A percentile compares a stretch with the other conserved stretches of the same genome.
Conservation (phyloP, 2,329 filamentous ascomycete genomes). For the Boeremia lycopersici region DNA sequence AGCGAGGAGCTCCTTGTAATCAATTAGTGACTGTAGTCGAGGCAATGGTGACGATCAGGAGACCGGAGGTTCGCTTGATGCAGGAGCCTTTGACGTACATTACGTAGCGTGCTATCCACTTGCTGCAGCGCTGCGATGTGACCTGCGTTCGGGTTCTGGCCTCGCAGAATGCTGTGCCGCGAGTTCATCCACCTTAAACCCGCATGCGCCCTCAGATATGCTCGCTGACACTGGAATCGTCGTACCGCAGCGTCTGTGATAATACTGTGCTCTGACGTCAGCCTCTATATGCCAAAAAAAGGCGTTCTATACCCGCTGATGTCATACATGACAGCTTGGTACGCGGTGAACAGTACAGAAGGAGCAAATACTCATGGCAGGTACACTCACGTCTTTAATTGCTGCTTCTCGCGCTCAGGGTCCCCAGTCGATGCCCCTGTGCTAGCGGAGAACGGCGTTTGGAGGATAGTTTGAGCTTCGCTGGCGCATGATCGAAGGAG, state of each 20-base stretch:
- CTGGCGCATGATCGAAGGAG: constrained; percentile 62
- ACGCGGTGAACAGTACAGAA: background rate
- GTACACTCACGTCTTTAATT: constrained; percentile 60
- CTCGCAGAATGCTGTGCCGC: constrained; percentile 58
- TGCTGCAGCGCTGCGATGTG: constrained; percentile 57
- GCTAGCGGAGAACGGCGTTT: constrained; percentile 57
- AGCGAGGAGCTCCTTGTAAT: constrained; percentile 59
- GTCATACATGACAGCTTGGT: background rate
- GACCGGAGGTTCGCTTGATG: background rate
- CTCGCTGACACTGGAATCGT: constrained; percentile 66
- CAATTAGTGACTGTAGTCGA: constrained; percentile 15
- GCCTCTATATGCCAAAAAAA: constrained; percentile 12
- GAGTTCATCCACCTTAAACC: constrained; percentile 64
- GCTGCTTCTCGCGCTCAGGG: constrained; percentile 61
- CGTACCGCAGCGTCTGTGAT: constrained; percentile 65
- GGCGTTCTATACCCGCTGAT: constrained; percentile 1
- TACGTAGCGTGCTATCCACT: constrained; percentile 55
- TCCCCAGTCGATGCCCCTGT: constrained; percentile 52
- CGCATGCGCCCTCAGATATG: constrained; percentile 64
- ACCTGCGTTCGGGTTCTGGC: constrained; percentile 54
- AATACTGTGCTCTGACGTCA: constrained; percentile 53
- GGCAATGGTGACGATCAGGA: background rate
- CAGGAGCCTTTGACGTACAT: constrained; percentile 47
- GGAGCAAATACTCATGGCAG: background rate
- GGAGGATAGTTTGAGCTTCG: constrained; percentile 61